phyloP scores from a whole-genome alignment of 2,329 filamentous ascomycete species.

The Aspergillus sojae region DNA sequence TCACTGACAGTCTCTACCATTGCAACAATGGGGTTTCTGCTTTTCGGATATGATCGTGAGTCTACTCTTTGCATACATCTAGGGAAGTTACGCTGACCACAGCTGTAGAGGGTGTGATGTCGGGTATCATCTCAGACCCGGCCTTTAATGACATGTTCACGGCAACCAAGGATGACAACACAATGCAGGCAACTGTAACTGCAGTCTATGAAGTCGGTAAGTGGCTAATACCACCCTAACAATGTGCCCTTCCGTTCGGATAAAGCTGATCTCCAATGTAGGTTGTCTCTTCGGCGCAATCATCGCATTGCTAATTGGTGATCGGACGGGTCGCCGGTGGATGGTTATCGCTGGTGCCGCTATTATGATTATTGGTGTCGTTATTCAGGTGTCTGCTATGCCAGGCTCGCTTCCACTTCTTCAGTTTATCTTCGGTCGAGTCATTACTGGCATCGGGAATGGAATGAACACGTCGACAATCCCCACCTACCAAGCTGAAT shows the following conservation, averaged over 20 bases:
- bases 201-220: constrained; percentile 17
- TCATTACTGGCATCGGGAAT: constrained; percentile 23
- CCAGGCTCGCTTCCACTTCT: constrained; percentile 15
- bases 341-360: constrained; percentile 19
- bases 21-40: constrained; percentile 64
- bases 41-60: constrained; percentile 60
- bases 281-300: constrained; percentile 19
- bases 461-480: constrained; percentile 25
- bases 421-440: constrained; percentile 24
- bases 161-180: constrained; percentile 11
- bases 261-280: not conserved
- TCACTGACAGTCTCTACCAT: constrained; percentile 62
- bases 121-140: constrained; percentile 14
- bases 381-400: constrained; percentile 23
- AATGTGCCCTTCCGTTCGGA: not conserved
- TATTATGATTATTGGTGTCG: constrained; percentile 22
- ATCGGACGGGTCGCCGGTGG: constrained; percentile 18
- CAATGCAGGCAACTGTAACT: constrained; percentile 17
- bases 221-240: not conserved
- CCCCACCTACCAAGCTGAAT: constrained; percentile 24
- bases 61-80: not conserved
- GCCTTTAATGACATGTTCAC: constrained; percentile 18
- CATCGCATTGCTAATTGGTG: constrained; percentile 19
- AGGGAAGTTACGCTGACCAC: not conserved
- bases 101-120: constrained; percentile 15